Evolutionary conservation across 2,329 filamentous ascomycete species (phyloP).

Genomic region (Paramyrothecium roridum): DNA sequence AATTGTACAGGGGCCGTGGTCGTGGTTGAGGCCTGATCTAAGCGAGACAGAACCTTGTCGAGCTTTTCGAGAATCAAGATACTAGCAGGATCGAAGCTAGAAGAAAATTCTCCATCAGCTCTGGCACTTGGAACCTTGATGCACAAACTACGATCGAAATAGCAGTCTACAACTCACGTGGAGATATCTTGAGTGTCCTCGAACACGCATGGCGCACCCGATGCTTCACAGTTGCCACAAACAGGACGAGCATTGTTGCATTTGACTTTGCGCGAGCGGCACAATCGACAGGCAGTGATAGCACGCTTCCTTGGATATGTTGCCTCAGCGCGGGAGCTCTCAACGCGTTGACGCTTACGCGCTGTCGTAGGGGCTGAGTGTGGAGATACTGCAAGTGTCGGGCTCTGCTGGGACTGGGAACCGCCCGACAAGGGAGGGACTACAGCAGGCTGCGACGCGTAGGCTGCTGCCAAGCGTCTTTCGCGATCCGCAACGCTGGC

Average conservation of each 20-base stretch:
- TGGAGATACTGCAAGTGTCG: not conserved
- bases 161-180: not conserved
- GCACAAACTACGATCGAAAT: not conserved
- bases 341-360: not conserved
- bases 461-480: not conserved
- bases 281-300: conserved; percentile 24
- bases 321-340: not conserved
- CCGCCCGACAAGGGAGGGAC: not conserved
- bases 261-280: conserved; percentile 24
- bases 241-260: conserved; percentile 26
- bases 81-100: not conserved
- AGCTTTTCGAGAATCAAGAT: conserved; percentile 1
- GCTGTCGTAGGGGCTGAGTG: not conserved
- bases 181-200: not conserved
- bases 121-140: too few species aligned
- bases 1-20: too few species aligned
- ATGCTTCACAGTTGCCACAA: conserved; percentile 23
- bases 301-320: conserved; percentile 18
- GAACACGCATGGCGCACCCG: conserved; percentile 22
- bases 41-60: not conserved
- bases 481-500: not conserved
- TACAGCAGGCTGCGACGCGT: not conserved
- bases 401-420: not conserved
- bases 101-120: too few species aligned
- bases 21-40: not conserved